phyloP scores from a whole-genome alignment of 352 stramenopile species.

The Stramenopiles sp. region DNA sequence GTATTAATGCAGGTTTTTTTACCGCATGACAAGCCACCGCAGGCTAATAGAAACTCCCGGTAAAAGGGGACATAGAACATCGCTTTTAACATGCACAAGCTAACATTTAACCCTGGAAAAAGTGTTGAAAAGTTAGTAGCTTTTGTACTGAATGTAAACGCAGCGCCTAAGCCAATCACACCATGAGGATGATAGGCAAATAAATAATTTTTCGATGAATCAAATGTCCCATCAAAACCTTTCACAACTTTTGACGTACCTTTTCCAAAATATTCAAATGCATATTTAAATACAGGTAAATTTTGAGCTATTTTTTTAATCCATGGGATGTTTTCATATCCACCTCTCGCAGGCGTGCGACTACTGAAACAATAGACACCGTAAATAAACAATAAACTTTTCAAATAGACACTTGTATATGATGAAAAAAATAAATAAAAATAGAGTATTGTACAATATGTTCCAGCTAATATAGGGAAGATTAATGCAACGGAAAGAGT shows the following conservation, averaged over 20 bases:
- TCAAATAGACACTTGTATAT: too few relatives aligned
- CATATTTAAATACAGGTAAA: background rate
- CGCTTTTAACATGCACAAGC: constrained; percentile 18
- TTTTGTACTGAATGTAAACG: constrained; percentile 22
- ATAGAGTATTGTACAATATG: background rate
- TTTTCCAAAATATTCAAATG: background rate
- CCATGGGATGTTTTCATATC: background rate
- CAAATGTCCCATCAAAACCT: background rate
- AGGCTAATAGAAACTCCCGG: constrained; percentile 21
- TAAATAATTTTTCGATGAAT: background rate
- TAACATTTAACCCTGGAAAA: constrained; percentile 22
- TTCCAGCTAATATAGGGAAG: background rate
- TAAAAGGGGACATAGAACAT: constrained; percentile 24
- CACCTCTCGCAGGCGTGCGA: background rate
- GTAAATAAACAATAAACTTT: too few relatives aligned
- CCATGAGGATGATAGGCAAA: constrained; percentile 21
- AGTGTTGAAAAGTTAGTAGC: constrained; percentile 20
- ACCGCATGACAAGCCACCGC: constrained; percentile 11
- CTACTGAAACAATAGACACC: background rate
- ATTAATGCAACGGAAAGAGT: background rate
- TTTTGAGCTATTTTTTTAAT: background rate
- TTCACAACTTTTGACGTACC: background rate
- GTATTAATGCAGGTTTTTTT: constrained; percentile 14
- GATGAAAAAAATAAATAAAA: too few relatives aligned
- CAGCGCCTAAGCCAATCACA: constrained; percentile 24